These are phyloP conservation scores for Lichtheimia ornata DNA, from an alignment of 371 early-diverging fungal genomes.

Conservation along the genomic window DNA sequence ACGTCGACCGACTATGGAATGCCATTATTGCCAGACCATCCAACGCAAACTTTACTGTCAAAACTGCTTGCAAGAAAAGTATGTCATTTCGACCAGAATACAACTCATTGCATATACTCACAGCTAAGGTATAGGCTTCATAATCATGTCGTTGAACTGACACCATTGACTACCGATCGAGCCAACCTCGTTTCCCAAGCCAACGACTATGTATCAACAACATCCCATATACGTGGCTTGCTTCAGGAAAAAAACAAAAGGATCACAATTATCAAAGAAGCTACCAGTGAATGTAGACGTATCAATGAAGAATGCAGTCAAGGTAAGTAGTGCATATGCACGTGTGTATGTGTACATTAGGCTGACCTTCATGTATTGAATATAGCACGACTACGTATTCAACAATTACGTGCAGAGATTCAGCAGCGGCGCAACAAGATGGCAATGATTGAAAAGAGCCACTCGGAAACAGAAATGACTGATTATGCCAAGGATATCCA, in stretches of 20 bases:
- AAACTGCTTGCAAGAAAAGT: conserved; percentile 45
- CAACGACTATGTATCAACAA: conserved; percentile 29
- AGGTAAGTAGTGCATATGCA: conserved; percentile 25
- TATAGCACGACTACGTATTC: conserved; percentile 25
- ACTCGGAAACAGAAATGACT: conserved; percentile 27
- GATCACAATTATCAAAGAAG: conserved; percentile 25
- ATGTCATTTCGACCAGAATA: background rate
- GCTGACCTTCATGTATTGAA: background rate
- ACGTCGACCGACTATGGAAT: conserved; percentile 17
- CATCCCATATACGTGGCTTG: conserved; percentile 38
- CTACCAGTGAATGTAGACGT: conserved; percentile 27
- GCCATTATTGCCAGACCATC: conserved; percentile 43
- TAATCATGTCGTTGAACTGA: conserved; percentile 41
- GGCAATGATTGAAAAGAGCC: conserved; percentile 14
- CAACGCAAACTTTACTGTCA: conserved; percentile 46
- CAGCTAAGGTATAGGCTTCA: conserved; percentile 30
- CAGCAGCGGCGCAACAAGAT: conserved; percentile 20
- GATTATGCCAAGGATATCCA: conserved; percentile 35
- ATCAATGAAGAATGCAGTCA: conserved; percentile 33
- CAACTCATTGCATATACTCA: background rate
- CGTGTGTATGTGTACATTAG: background rate
- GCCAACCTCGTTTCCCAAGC: conserved; percentile 45
- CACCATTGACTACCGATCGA: conserved; percentile 32
- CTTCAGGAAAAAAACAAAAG: conserved; percentile 46
- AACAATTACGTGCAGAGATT: conserved; percentile 23